phyloP scores from a whole-genome alignment of 2,329 filamentous ascomycete species.

The Scedosporium dehoogii region DNA sequence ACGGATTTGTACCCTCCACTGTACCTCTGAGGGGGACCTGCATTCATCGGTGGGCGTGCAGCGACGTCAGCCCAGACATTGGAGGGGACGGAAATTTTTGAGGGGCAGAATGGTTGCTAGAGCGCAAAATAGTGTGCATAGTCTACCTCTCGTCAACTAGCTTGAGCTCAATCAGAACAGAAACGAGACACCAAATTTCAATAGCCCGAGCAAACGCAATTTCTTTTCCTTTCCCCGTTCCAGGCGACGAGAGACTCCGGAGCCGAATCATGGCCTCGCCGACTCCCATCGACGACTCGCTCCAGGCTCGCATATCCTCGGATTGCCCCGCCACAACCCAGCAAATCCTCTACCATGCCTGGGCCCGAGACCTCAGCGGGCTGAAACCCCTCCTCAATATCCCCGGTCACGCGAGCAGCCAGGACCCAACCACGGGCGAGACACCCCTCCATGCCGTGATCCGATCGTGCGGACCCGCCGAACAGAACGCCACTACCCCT shows the following conservation, averaged over 20 bases:
- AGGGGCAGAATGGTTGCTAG: background rate
- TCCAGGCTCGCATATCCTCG: conserved; percentile 41
- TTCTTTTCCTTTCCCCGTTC: background rate
- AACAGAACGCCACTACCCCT: conserved; percentile 12
- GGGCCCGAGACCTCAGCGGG: conserved; percentile 51
- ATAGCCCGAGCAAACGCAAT: background rate
- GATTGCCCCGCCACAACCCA: conserved; percentile 40
- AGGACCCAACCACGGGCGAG: conserved; percentile 76
- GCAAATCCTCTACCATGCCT: conserved; percentile 43
- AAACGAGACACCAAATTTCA: background rate
- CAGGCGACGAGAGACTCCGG: background rate
- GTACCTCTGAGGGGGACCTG: background rate
- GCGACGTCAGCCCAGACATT: background rate
- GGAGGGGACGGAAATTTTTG: background rate
- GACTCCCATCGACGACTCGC: conserved; percentile 34
- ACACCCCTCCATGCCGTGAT: conserved; percentile 87
- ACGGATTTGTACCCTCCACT: background rate
- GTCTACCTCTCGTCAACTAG: background rate
- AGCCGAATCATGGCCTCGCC: conserved; percentile 10
- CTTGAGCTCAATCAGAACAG: background rate
- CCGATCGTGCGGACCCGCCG: conserved; percentile 52
- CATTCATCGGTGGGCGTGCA: too few species aligned
- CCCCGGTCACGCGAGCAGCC: conserved; percentile 58
- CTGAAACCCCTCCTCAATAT: conserved; percentile 61
- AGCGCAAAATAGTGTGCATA: background rate